A percentile compares a stretch with the other conserved stretches of the same genome.
These are phyloP conservation scores for Wickerhamiella spandovensis DNA, from an alignment of 805 yeast species.

Conservation along the genomic window DNA sequence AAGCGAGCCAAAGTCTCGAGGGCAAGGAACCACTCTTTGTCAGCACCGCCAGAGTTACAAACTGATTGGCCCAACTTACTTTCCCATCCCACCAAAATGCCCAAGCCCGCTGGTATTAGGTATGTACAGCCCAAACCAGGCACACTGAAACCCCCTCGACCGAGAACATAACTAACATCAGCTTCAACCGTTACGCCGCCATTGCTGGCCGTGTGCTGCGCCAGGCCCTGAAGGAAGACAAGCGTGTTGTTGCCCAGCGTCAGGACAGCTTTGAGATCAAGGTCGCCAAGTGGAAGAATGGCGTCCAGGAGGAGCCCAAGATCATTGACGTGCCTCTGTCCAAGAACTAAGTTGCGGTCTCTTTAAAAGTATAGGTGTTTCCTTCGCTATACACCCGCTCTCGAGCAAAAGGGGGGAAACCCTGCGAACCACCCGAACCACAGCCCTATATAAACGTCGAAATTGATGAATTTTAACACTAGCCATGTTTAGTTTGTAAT, in stretches of 20 bases:
- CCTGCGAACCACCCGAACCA: too few species aligned
- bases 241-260: constrained; percentile 52
- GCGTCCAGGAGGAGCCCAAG: constrained; percentile 28
- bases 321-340: constrained; percentile 13
- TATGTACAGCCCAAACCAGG: not conserved
- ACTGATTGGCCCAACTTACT: not conserved
- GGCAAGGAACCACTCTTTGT: not conserved
- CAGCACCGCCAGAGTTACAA: not conserved
- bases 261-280: constrained; percentile 66
- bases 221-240: constrained; percentile 75
- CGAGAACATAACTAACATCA: constrained; percentile 12
- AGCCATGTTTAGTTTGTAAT: too few species aligned
- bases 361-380: not conserved
- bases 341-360: not conserved
- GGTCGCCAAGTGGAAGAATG: constrained; percentile 58
- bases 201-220: constrained; percentile 84
- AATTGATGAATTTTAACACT: too few species aligned
- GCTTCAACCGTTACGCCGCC: constrained; percentile 79
- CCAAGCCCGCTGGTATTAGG: constrained; percentile 18
- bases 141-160: too few species aligned
- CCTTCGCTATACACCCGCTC: not conserved
- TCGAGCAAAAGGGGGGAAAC: too few species aligned
- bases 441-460: too few species aligned
- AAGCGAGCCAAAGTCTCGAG: not conserved
- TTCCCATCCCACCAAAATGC: constrained; percentile 17